A percentile compares a stretch with the other conserved stretches of the same genome.
Conservation (phyloP, 1,139 yeast species). For the Pneumocystis murina region DNA sequence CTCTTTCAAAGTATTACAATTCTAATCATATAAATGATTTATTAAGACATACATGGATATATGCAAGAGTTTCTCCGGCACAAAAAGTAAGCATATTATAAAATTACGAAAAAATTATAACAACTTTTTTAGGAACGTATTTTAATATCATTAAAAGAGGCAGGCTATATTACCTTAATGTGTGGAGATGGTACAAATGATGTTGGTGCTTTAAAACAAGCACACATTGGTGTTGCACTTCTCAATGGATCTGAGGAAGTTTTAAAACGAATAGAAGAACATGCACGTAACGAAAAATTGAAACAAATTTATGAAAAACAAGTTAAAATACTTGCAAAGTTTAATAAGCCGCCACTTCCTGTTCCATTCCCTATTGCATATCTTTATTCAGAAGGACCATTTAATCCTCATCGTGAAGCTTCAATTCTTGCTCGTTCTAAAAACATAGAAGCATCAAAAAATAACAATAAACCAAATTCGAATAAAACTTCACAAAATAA, state of each 20-base stretch:
- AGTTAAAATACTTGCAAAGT: constrained; percentile 54
- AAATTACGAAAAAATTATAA: not conserved
- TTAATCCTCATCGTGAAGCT: constrained; percentile 72
- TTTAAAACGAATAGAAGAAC: constrained; percentile 76
- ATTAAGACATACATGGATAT: constrained; percentile 86
- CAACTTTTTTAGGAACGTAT: constrained; percentile 42
- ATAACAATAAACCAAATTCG: constrained; percentile 18
- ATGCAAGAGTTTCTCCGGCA: constrained; percentile 92
- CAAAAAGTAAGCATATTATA: constrained; percentile 39
- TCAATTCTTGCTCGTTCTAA: constrained; percentile 64
- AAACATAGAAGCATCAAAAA: constrained; percentile 21
- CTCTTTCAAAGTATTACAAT: constrained; percentile 45
- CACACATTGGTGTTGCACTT: constrained; percentile 93
- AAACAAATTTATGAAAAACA: constrained; percentile 72
- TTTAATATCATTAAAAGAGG: constrained; percentile 63
- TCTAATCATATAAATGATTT: constrained; percentile 46
- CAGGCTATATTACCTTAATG: constrained; percentile 91
- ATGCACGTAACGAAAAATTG: constrained; percentile 50
- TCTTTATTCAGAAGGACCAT: constrained; percentile 88
- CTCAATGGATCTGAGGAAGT: constrained; percentile 95
- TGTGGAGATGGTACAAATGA: constrained; percentile 99
- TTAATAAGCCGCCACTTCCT: constrained; percentile 78
- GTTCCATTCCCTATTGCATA: constrained; percentile 83
- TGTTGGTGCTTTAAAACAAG: constrained; percentile 97
- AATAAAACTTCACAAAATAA: constrained; percentile 34